Conservation (phyloP, 2,329 filamentous ascomycete genomes). For the Aureobasidium melanogenum region DNA sequence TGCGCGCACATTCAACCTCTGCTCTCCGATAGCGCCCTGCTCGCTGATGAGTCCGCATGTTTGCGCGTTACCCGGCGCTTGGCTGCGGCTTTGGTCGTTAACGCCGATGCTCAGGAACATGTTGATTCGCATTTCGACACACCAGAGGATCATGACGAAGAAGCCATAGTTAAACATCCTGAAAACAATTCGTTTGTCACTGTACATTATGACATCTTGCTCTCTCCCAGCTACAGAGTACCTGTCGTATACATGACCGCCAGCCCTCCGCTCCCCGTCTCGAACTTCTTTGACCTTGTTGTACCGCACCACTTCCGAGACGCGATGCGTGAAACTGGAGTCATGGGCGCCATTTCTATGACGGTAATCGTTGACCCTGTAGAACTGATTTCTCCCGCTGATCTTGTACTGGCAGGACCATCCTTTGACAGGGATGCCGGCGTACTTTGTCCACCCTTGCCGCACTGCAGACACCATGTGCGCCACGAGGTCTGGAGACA, state of each 20-base stretch:
- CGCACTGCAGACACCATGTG: slow-evolving; percentile 74
- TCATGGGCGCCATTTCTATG: slow-evolving; percentile 30
- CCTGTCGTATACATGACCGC: slow-evolving; percentile 36
- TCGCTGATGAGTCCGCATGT: neutral
- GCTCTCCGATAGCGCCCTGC: slow-evolving; percentile 8
- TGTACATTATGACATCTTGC: slow-evolving; percentile 31
- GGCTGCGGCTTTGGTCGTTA: neutral
- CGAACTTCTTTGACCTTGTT: slow-evolving; percentile 28
- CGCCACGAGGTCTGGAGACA: slow-evolving; percentile 30
- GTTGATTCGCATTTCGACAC: neutral
- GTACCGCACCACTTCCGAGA: slow-evolving; percentile 26
- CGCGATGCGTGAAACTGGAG: slow-evolving; percentile 22
- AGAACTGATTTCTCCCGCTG: neutral
- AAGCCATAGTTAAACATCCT: neutral
- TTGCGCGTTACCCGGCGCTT: slow-evolving; percentile 11
- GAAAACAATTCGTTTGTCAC: slow-evolving; percentile 18
- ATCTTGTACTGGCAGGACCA: slow-evolving; percentile 55
- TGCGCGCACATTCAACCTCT: slow-evolving; percentile 22
- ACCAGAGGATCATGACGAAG: neutral
- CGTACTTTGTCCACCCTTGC: slow-evolving; percentile 91
- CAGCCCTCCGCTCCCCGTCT: slow-evolving; percentile 7
- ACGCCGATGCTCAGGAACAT: neutral
- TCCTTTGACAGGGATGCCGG: slow-evolving; percentile 66
- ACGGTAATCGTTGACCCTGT: slow-evolving; percentile 19
- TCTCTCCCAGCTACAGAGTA: slow-evolving; percentile 36